Conservation (phyloP, 225 moss, liverwort and hornwort genomes). For the Bryum argenteum region DNA sequence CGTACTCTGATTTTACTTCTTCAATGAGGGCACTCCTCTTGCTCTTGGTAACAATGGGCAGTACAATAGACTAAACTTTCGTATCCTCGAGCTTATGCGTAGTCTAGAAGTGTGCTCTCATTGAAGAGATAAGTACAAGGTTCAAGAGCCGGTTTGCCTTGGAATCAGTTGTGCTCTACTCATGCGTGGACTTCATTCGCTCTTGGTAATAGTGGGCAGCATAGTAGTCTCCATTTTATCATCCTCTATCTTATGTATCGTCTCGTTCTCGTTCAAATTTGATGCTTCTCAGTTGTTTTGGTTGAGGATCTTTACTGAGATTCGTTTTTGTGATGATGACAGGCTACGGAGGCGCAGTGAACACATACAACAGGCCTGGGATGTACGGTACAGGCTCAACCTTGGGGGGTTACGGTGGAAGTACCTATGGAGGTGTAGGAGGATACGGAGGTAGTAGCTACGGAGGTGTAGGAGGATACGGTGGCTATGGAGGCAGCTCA, state of each 20-base stretch:
- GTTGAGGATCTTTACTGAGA: conserved; percentile 10
- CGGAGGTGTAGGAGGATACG: conserved; percentile 35
- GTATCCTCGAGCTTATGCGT: not conserved
- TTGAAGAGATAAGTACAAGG: too few relatives aligned
- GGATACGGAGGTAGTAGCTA: conserved; percentile 53
- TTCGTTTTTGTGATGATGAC: conserved; percentile 17
- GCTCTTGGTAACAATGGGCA: not conserved
- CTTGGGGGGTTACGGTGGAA: conserved; percentile 49
- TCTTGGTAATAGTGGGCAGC: not conserved
- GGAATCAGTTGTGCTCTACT: too few relatives aligned
- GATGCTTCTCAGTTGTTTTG: conserved; percentile 9
- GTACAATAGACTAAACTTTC: not conserved
- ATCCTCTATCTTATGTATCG: not conserved
- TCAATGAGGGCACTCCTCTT: not conserved
- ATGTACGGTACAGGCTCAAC: conserved; percentile 58
- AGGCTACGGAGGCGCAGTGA: conserved; percentile 73
- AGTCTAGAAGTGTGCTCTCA: too few relatives aligned
- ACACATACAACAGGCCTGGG: conserved; percentile 57
- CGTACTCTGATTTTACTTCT: too few relatives aligned
- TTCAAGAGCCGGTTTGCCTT: too few relatives aligned
- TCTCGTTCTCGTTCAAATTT: not conserved
- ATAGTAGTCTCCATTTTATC: not conserved
- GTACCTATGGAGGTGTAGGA: conserved; percentile 43
- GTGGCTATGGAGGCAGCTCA: conserved; percentile 40
- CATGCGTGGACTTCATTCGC: not conserved